Conservation (phyloP, 2,329 filamentous ascomycete genomes). For the Zymoseptoria brevis region DNA sequence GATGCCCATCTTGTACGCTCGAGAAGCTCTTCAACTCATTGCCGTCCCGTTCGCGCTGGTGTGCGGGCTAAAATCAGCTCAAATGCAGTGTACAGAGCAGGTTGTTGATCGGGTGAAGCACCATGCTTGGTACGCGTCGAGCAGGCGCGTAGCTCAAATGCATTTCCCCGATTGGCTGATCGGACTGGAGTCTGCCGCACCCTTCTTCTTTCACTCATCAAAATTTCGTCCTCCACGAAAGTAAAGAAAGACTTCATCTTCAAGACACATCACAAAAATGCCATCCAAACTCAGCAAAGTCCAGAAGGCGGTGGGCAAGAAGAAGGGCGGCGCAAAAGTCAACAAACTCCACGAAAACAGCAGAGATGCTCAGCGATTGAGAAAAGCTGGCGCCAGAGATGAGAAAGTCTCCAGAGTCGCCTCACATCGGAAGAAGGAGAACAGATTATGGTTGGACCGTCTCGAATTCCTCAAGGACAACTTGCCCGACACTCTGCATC, state of each 20-base stretch:
- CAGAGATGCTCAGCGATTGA: constrained; percentile 72
- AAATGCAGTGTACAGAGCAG: neutral
- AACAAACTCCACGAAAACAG: constrained; percentile 80
- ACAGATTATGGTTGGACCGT: constrained; percentile 56
- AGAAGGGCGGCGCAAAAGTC: constrained; percentile 71
- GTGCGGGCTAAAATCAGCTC: neutral
- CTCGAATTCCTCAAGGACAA: constrained; percentile 59
- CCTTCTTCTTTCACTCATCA: neutral
- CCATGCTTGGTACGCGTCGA: neutral
- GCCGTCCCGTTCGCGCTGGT: neutral
- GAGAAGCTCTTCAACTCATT: neutral
- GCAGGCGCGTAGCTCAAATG: neutral
- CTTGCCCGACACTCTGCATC: constrained; percentile 30
- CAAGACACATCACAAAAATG: constrained; percentile 47
- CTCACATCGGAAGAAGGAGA: constrained; percentile 61
- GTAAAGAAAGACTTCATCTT: neutral
- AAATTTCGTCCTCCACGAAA: neutral
- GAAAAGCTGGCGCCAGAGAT: constrained; percentile 71
- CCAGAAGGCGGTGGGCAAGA: constrained; percentile 82
- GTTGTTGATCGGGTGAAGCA: neutral
- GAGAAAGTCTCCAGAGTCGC: constrained; percentile 70
- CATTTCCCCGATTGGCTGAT: neutral
- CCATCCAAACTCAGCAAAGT: constrained; percentile 68
- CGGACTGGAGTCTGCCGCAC: neutral
- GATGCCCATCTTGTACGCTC: constrained; percentile 28